Base-by-base conservation (phyloP, 768 basidiomycete genomes). In the Kwoniella dejecticola region DNA sequence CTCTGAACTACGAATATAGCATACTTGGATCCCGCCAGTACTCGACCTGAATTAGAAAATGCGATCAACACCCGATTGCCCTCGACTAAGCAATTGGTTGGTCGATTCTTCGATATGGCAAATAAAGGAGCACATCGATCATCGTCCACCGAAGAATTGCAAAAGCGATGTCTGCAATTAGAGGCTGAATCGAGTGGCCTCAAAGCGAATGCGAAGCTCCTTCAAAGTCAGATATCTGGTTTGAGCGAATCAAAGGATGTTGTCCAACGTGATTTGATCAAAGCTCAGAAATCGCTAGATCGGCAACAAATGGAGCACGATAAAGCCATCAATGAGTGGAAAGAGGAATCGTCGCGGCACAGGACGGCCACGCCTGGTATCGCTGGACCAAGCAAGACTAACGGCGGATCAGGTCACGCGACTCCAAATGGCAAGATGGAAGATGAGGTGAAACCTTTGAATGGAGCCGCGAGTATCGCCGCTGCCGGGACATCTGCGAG, bases 301-400 rank as follows among this genome's bases (percentile, higher is more conserved):
- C 45, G 66, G 26, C 70, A 75, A 53, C 70, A 66, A 40, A 75
- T 75, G 73, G 73, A 72, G 30, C 67, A 69, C 30, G 73, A 75
- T 42, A 72, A 69, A 48, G 70, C 64, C 4, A 52, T 64, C 40
- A 40, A 60, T 40, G 60, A 69, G 31, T 66, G 64, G 66, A 62
- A 62, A 38, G 62, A 60, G 36, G 55, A 63, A 13, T 46, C 40
- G 36, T 62, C 49, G 12, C 46, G 67, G 33, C 64, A 62, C 33
- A 57, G 60, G 38, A 62, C 52, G 26, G 64, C 55, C n/a, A 70
- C 72, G 17, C 72, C 72, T 11, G 60, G 61, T 42, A 31, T 31
- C 13, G 42, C 50, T 45, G 60, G 60, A 49, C 46, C 60, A 15
- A 48, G 53, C 7, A 59, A 57, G 46, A 19, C 54, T 6, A 48